Evolutionary conservation across 1,139 yeast genomes (phyloP), one percentile per base, ranked within the genome.

Genomic region (Yamadazyma sp.): DNA sequence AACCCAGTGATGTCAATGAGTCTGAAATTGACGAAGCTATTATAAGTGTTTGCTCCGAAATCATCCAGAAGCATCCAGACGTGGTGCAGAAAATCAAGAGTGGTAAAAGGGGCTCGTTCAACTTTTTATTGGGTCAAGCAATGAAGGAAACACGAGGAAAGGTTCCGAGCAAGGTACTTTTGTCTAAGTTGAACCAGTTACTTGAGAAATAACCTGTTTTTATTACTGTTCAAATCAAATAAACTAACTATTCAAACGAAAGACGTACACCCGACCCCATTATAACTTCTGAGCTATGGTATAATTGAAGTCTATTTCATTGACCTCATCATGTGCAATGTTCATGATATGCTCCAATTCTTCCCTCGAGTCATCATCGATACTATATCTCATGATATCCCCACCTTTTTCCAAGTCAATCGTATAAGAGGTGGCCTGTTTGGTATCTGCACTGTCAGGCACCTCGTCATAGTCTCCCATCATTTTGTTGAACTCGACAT

Each of bases 51-150:
- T 83, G 95, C 45, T 45, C 47, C n/a, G 63, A 67, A 13, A 76
- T 86, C 5, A 56, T 88, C 1, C 52, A 48, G 0, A 60, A 62
- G n/a, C 64, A 86, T 52, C 70, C 72, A 1, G 77, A 74, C 14
- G 78, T 85, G 12, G 85, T 85, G 7, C 62, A 65, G 4, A 78
- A 78, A 35, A 73, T 85, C 14, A 57, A 62, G 24, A 56, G 67
- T 0, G 89, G 89, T 0, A 83, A 83, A 40, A 76, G 74, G 45
- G 77, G 76, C 32, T 78, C 89, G 13, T 57, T 90, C 21, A 86
- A 89, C 52, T 89, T 71, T 52, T 65, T 92, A 41, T 73, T 92
- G 3, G 98, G 97, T 0, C 78, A 78, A 54, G 95, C 89, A 12
- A 88, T 94, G 96, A 76, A 80, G 48, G 67, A 72, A 42, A 76